Base-by-base conservation (phyloP, 2,329 filamentous ascomycete genomes). In the Diplodia scrobiculata region DNA sequence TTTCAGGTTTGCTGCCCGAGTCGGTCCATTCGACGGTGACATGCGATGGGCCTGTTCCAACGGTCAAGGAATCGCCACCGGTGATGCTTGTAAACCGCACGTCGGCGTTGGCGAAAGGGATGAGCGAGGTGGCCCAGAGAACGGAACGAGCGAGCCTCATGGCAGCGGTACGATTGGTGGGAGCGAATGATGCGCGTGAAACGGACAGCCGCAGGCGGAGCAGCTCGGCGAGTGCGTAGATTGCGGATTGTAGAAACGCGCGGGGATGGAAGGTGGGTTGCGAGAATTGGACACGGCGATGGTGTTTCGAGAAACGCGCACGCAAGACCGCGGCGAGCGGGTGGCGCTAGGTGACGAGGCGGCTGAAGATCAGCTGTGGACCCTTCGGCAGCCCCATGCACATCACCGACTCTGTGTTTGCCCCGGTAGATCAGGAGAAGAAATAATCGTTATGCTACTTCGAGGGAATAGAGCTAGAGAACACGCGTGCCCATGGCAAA, bases 1-100 rank as follows among this genome's bases (percentile, higher is more conserved):
- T 73, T 2, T 77, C 72, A 1, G 86, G 85, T 51, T 79, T 75
- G 21, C 76, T 76, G 48, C 83, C 83, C 32, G 81, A 82, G 19
- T 88, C 86, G 67, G 80, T 78, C 86, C 86, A 89, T 69, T 80
- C 77, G 19, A 87, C 79, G 3, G 79, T 80, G 55, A 89, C 78
- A 10, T 52, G 14, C 81, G 73, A 63, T 80, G 78, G 53, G 5
- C 63, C 63, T 6, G 34, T 21, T 19, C 83, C 84, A 17, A 79
- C 82, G 54, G 80, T 74, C 25, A 86, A 69, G 14, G 79, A 79
- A 19, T 80, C 78, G 55, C 85, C 86, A 25, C 83, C 79, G 34
- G 78, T 75, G 6, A 87, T 86, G 19, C 73, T 75, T 54, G 80
- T 82, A 76, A 89, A 85, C 64, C 82, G 74, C 68, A 87, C 78